Evolutionary conservation across 495 filamentous ascomycete species (phyloP).

Genomic region (Trichoderma asperelloides): DNA sequence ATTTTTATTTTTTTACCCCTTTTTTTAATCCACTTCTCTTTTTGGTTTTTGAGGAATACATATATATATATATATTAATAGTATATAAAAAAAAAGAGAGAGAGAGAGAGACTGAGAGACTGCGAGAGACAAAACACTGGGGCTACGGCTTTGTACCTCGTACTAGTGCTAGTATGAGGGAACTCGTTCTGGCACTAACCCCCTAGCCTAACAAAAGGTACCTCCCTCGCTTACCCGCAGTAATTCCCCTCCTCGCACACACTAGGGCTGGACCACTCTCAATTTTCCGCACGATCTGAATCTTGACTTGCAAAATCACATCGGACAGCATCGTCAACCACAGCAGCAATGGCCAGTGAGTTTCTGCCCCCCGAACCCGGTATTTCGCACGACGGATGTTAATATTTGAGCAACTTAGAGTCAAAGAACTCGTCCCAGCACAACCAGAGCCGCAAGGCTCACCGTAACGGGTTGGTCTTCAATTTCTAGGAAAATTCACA

Average conservation of each 20-base stretch:
- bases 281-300: constrained; percentile 4
- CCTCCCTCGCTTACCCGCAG: not conserved
- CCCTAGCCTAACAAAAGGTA: not conserved
- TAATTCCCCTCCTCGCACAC: not conserved
- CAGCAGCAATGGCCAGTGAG: constrained; percentile 41
- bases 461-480: constrained; percentile 81
- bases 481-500: not conserved
- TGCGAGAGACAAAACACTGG: too few relatives aligned
- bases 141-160: too few relatives aligned
- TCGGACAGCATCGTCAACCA: not conserved
- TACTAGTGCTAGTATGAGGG: not conserved
- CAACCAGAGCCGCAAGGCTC: constrained; percentile 92
- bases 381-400: not conserved
- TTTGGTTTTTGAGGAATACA: not conserved
- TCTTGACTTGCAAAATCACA: not conserved
- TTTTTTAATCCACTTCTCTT: too few relatives aligned
- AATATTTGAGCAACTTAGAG: constrained; percentile 42
- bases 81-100: too few relatives aligned
- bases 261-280: constrained; percentile 3
- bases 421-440: constrained; percentile 99
- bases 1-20: not conserved
- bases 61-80: too few relatives aligned
- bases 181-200: not conserved
- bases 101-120: too few relatives aligned
- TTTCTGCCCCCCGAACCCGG: constrained; percentile 11